These are phyloP conservation scores for Gracilariopsis chorda DNA, from an alignment of 23 red algal genomes.

Conservation along the genomic window DNA sequence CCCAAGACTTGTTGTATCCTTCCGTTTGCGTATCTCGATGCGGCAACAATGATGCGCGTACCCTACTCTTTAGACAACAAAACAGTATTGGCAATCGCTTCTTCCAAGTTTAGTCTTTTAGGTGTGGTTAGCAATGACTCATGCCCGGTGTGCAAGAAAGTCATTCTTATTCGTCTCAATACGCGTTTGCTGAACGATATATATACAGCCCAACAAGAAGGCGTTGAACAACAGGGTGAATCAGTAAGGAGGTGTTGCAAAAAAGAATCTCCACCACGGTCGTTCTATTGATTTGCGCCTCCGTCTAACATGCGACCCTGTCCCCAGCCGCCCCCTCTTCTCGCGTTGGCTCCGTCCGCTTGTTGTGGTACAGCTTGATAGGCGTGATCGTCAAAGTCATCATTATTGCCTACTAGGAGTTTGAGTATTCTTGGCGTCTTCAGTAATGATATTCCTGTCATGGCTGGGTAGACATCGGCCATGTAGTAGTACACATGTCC, in stretches of 20 bases:
- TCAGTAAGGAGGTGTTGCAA: not conserved
- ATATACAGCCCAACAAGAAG: not conserved
- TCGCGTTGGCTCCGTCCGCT: not conserved
- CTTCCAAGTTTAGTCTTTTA: too few relatives aligned
- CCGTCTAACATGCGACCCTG: slow-evolving; percentile 52
- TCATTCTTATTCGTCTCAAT: too few relatives aligned
- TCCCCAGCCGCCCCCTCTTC: slow-evolving; percentile 12
- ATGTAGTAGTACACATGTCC: slow-evolving; percentile 98
- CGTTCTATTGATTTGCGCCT: slow-evolving; percentile 11
- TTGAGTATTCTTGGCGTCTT: slow-evolving; percentile 71
- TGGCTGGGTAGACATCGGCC: slow-evolving; percentile 85
- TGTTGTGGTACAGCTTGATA: not conserved
- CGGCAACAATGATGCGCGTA: too few relatives aligned
- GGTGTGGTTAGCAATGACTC: too few relatives aligned
- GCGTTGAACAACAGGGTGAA: not conserved
- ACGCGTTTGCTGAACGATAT: too few relatives aligned
- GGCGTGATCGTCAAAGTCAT: slow-evolving; percentile 43
- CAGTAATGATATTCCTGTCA: slow-evolving; percentile 59
- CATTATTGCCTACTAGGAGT: slow-evolving; percentile 49
- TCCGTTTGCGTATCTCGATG: too few relatives aligned
- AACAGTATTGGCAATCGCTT: too few relatives aligned
- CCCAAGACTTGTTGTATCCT: too few relatives aligned
- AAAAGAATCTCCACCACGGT: not conserved
- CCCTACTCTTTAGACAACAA: too few relatives aligned
- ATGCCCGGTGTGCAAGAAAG: too few relatives aligned